Evolutionary conservation across 371 early-diverging fungal genomes (phyloP), one percentile per base, ranked within the genome.

Genomic region (Blakeslea trispora): DNA sequence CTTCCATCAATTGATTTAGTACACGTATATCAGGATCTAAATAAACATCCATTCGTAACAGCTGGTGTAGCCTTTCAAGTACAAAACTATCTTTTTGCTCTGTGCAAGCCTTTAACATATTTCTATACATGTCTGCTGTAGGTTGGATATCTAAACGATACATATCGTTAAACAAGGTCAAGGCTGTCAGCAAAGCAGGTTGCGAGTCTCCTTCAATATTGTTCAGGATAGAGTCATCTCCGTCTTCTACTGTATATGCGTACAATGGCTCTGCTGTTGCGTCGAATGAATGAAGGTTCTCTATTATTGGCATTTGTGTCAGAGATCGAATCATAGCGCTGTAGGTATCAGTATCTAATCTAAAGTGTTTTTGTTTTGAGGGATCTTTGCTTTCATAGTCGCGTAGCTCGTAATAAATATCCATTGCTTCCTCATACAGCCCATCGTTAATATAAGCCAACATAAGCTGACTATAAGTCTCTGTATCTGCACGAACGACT

Each of bases 131-230:
- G n/a, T 67, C 51, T n/a, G 68, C 53, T 22, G 66, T 69, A 15
- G 76, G 70, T n/a, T 60, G 66, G 2, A 75, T 66, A 10, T 66
- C 64, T 13, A 68, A 39, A 46, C 66, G 61, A 23, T 77, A 65
- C 80, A 79, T 79, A 57, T 79, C 80, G 11, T 69, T 66, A 37
- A 79, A 72, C 28, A 79, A 44, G 0, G 63, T 46, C 23, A 76
- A 54, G 3, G 77, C 72, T 13, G 69, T 60, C 14, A 65, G 23
- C 21, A 79, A 55, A 9, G 56, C 40, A 35, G 71, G 64, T 4
- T 65, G 60, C 10, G 74, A 67, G 17, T 57, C 42, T 0, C 65
- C 70, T 6, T 74, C 70, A 4, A 62, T 28, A 8, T 68, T 45
- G 8, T 19, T 18, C 18, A 58, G 43, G 13, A 61, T 50, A 18